Percentiles rank a stretch among this genome's conserved stretches.
Conservation (phyloP, 2,329 filamentous ascomycete genomes). For the Kalmusia sp. region DNA sequence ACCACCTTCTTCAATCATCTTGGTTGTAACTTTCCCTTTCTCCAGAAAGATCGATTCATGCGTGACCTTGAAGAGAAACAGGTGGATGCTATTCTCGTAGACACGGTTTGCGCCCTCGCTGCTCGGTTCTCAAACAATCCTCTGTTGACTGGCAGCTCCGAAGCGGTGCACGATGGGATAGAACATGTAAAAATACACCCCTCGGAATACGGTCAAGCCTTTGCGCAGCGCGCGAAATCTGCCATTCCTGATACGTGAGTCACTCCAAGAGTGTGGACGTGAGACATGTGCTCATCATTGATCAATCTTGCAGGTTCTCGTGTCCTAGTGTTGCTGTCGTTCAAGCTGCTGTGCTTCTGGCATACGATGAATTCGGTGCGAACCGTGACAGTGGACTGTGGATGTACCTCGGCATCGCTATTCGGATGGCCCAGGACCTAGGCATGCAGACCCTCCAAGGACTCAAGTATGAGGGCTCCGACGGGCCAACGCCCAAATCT, state of each 20-base stretch:
- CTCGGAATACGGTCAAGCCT: conserved; percentile 77
- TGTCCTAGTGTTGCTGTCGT: conserved; percentile 84
- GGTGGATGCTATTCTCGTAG: conserved; percentile 83
- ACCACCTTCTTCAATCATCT: conserved; percentile 83
- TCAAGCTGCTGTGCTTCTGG: conserved; percentile 82
- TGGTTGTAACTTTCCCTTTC: conserved; percentile 85
- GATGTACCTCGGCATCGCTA: conserved; percentile 92
- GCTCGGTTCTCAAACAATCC: conserved; percentile 77
- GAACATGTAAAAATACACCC: conserved; percentile 39
- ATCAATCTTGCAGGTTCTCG: conserved; percentile 67
- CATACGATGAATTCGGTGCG: conserved; percentile 88
- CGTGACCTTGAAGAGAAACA: conserved; percentile 80
- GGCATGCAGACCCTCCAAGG: conserved; percentile 84
- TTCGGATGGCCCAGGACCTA: conserved; percentile 80
- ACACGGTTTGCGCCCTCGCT: conserved; percentile 82
- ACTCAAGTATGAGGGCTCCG: conserved; percentile 64
- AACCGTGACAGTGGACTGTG: conserved; percentile 88
- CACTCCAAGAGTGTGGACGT: neutral
- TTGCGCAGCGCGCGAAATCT: conserved; percentile 82
- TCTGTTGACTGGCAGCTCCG: conserved; percentile 59
- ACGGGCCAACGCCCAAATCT: conserved; percentile 63
- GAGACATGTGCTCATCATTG: neutral
- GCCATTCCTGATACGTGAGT: conserved; percentile 73
- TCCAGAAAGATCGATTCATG: conserved; percentile 75
- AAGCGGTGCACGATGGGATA: conserved; percentile 49